Evolutionary conservation across 2,329 filamentous ascomycete species (phyloP), one percentile per base, ranked within the genome.

Genomic region (Fusarium sp.): DNA sequence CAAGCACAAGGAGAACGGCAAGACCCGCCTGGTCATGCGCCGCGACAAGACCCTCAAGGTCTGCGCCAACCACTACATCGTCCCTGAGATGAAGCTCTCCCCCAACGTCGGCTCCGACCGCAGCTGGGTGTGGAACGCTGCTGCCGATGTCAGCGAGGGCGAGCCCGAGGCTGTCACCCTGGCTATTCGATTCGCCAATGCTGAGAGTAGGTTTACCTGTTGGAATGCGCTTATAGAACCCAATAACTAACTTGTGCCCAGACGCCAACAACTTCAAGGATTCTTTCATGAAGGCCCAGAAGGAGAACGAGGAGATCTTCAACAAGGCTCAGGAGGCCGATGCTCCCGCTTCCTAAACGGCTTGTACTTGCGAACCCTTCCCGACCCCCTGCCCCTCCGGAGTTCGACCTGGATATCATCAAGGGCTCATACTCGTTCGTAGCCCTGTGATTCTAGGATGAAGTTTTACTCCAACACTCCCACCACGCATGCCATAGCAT

Each of bases 31-130:
- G 77, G 96, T 99, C 76, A 99, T 99, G 96, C 92, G 96, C 82
- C 90, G 96, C 81, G 96, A 99, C 87, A 98, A 98, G 93, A 99
- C 96, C 67, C 90, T 98, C 85, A 99, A 99, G 89, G 96, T 99
- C 84, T 99, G 96, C 91, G 96, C 96, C 80, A 99, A 99, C 88
- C 96, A 99, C 88, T 99, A 99, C 85, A 91, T 99, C 79, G 94
- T 97, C 67, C 95, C 95, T 70, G 95, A 98, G 83, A 98, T 99
- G 95, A 98, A 97, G 87, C 91, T 99, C 71, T 95, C 93, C 69
- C 94, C 96, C 83, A 99, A 99, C 81, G 94, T 98, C 74, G 96
- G 96, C 78, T 97, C 93, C 78, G 96, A 99, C 86, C 92, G 96
- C 82, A 97, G 92, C 85, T 99, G 96, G 96, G 96, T 99, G 74